Conservation (phyloP, 176 grass and related monocot genomes). For the Metroxylon sagu region DNA sequence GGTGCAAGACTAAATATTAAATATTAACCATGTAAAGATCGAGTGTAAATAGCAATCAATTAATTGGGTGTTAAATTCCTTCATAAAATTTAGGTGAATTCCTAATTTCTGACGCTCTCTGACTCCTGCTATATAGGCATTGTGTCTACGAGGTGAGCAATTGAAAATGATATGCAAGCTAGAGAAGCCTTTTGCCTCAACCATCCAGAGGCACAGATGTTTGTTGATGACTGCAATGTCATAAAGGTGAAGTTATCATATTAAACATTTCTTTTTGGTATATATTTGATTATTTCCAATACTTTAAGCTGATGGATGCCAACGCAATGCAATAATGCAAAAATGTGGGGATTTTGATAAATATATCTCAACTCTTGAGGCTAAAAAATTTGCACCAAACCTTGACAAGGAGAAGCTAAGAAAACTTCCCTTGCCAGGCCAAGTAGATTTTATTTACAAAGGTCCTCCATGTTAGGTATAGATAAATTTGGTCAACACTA, state of each 20-base stretch:
- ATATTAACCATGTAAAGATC: too few relatives aligned
- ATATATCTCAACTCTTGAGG: conserved; percentile 86
- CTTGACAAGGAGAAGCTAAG: conserved; percentile 58
- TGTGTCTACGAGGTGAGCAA: conserved; percentile 91
- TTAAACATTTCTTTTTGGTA: too few relatives aligned
- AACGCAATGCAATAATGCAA: conserved; percentile 85
- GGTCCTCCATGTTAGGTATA: conserved; percentile 93
- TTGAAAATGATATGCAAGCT: conserved; percentile 93
- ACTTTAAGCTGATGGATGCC: too few relatives aligned
- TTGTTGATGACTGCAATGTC: conserved; percentile 96
- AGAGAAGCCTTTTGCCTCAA: conserved; percentile 86
- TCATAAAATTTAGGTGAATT: too few relatives aligned
- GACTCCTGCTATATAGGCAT: conserved; percentile 28
- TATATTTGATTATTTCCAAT: too few relatives aligned
- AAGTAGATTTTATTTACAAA: conserved; percentile 98
- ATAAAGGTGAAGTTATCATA: conserved; percentile 48
- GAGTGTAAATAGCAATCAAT: too few relatives aligned
- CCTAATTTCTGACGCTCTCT: too few relatives aligned
- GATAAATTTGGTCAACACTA: too few relatives aligned
- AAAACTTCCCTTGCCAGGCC: conserved; percentile 79
- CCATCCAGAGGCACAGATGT: conserved; percentile 79
- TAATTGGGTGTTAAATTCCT: too few relatives aligned
- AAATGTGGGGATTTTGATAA: conserved; percentile 89
- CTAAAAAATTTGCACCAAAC: conserved; percentile 65
- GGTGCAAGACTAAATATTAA: too few relatives aligned